Conservation (phyloP, 140 eudicot genomes). For the Oenanthe javanica region DNA sequence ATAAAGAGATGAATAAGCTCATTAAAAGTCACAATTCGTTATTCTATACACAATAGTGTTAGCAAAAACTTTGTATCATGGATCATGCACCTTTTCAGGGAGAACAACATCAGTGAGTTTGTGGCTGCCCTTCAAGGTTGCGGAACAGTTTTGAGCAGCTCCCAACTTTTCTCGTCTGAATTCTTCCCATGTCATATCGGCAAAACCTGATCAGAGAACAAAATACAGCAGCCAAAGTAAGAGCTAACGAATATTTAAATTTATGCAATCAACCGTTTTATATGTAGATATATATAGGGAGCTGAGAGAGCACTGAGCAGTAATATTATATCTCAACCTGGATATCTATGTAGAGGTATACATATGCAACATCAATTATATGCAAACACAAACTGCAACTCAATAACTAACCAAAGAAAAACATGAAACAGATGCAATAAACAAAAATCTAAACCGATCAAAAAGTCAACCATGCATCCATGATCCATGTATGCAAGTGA, state of each 20-base stretch:
- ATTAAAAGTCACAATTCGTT: neutral
- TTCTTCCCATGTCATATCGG: conserved; percentile 74
- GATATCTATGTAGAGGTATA: too few relatives aligned
- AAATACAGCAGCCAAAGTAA: neutral
- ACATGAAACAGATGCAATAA: too few relatives aligned
- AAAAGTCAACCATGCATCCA: too few relatives aligned
- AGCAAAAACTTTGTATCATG: neutral
- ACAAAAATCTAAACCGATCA: too few relatives aligned
- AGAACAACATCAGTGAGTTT: conserved; percentile 58
- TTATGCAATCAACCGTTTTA: too few relatives aligned
- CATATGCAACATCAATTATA: too few relatives aligned
- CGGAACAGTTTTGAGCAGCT: conserved; percentile 96
- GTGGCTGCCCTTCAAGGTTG: conserved; percentile 83
- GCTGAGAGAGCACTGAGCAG: too few relatives aligned
- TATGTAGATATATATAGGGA: too few relatives aligned
- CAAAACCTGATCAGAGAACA: neutral
- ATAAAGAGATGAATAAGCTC: neutral
- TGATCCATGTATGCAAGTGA: too few relatives aligned
- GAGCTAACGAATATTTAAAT: conserved; percentile 3
- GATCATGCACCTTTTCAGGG: conserved; percentile 44
- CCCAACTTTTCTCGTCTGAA: conserved; percentile 64
- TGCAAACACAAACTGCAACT: too few relatives aligned
- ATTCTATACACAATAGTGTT: neutral
- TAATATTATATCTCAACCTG: too few relatives aligned
- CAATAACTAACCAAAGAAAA: too few relatives aligned